These are phyloP conservation scores for Neurospora crassa DNA, from an alignment of 2,329 filamentous ascomycete species.

Conservation along the genomic window DNA sequence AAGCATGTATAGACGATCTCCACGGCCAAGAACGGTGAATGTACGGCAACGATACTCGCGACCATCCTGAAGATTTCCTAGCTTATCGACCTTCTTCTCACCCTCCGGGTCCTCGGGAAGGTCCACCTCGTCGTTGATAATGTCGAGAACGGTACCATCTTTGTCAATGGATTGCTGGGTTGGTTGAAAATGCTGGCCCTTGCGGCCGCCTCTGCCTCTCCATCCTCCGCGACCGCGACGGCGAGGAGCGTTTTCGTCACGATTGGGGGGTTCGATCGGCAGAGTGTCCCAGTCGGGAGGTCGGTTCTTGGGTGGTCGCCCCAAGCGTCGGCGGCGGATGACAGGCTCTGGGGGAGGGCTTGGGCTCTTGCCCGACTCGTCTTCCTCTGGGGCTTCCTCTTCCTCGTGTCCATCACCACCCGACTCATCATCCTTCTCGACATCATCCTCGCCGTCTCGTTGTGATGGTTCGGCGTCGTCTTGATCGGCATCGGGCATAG, in stretches of 20 bases:
- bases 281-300: slow-evolving; percentile 65
- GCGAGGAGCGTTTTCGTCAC: slow-evolving; percentile 49
- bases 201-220: slow-evolving; percentile 54
- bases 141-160: slow-evolving; percentile 84
- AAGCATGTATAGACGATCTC: slow-evolving; percentile 88
- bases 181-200: slow-evolving; percentile 62
- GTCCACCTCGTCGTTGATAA: slow-evolving; percentile 84
- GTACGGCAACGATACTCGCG: slow-evolving; percentile 93
- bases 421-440: slow-evolving; percentile 29
- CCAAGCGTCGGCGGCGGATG: slow-evolving; percentile 68
- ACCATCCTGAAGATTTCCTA: slow-evolving; percentile 71
- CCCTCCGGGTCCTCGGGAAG: slow-evolving; percentile 81
- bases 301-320: slow-evolving; percentile 75
- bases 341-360: slow-evolving; percentile 50
- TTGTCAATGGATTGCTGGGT: slow-evolving; percentile 85
- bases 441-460: slow-evolving; percentile 38
- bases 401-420: slow-evolving; percentile 20
- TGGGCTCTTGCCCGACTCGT: slow-evolving; percentile 39
- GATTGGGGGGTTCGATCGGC: slow-evolving; percentile 45
- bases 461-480: slow-evolving; percentile 24
- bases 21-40: slow-evolving; percentile 80
- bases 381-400: slow-evolving; percentile 33
- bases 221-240: slow-evolving; percentile 62
- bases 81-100: slow-evolving; percentile 86
- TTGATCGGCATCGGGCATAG: slow-evolving; percentile 30